These are phyloP conservation scores for Themeda triandra DNA, from an alignment of 176 grass and related monocot species.

Conservation along the genomic window DNA sequence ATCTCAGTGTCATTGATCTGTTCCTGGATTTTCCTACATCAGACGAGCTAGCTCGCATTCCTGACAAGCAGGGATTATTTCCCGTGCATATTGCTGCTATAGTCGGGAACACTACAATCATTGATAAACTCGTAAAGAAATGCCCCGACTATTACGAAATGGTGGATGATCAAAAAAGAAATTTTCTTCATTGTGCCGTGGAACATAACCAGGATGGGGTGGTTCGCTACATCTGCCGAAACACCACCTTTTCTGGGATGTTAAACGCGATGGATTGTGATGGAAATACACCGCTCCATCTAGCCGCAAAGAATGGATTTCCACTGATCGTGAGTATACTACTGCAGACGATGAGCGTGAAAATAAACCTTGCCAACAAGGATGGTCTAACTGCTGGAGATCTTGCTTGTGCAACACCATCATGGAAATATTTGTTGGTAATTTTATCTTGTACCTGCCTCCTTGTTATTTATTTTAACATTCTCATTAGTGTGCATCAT, in stretches of 20 bases:
- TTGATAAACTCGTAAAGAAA: background rate
- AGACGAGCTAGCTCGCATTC: constrained; percentile 22
- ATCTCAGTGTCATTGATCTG: no score
- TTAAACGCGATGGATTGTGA: constrained; percentile 26
- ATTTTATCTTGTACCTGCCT: no score
- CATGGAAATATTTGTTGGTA: constrained; percentile 1
- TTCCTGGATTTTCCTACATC: no score
- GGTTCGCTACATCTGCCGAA: background rate
- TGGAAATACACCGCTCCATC: constrained; percentile 40
- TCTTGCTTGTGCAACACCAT: constrained; percentile 17
- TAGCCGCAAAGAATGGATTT: background rate
- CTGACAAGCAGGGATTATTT: constrained; percentile 18
- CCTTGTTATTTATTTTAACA: no score
- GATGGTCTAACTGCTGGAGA: constrained; percentile 10
- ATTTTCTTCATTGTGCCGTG: constrained; percentile 34
- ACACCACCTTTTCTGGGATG: no score
- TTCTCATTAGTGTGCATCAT: no score
- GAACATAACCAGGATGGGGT: background rate
- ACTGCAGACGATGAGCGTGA: background rate
- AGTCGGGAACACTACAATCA: background rate
- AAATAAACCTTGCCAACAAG: background rate
- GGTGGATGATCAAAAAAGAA: constrained; percentile 19
- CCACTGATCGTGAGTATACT: constrained; percentile 9
- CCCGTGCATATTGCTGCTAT: constrained; percentile 34
- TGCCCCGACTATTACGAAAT: constrained; percentile 20